A percentile compares a stretch with the other conserved stretches of the same genome.
These are phyloP conservation scores for Beauveria sp. DNA, from an alignment of 2,329 filamentous ascomycete genomes.

Conservation along the genomic window DNA sequence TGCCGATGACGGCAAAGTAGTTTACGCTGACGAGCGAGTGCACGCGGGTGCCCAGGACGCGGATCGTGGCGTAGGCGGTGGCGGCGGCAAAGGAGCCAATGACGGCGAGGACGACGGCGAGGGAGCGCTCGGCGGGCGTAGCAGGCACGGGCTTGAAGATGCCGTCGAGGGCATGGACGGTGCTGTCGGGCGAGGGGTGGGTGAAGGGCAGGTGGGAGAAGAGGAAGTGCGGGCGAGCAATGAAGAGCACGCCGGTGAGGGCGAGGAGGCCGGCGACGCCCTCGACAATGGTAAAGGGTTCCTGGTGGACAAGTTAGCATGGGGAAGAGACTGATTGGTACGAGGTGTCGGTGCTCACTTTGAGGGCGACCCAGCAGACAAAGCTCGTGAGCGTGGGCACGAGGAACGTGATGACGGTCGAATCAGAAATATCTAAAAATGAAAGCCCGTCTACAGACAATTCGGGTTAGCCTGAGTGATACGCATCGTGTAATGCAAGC, in stretches of 20 bases:
- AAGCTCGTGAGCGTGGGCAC: conserved; percentile 60
- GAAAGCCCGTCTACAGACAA: conserved; percentile 33
- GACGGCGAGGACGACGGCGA: conserved; percentile 58
- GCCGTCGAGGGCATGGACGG: conserved; percentile 15
- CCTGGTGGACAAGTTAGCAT: conserved; percentile 29
- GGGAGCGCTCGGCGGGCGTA: conserved; percentile 53
- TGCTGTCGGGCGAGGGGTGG: conserved; percentile 13
- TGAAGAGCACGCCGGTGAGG: conserved; percentile 64
- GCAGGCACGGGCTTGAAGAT: conserved; percentile 24
- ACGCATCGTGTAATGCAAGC: too few species aligned
- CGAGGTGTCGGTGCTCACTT: conserved; percentile 13
- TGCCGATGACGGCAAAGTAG: conserved; percentile 65
- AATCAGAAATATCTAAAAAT: conserved; percentile 70
- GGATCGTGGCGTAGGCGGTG: conserved; percentile 63
- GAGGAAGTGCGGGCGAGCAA: conserved; percentile 59
- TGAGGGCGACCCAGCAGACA: conserved; percentile 52
- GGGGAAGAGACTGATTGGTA: too few species aligned
- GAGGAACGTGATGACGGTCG: conserved; percentile 73
- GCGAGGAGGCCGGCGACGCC: conserved; percentile 62
- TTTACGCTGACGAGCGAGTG: conserved; percentile 73
- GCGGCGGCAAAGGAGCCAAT: conserved; percentile 63
- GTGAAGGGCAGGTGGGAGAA: conserved; percentile 29
- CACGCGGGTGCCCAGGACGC: conserved; percentile 65
- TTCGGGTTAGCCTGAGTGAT: too few species aligned
- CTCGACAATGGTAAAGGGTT: conserved; percentile 66